Base-by-base conservation (phyloP, 345 rosid genomes). In the Brassica carinata region DNA sequence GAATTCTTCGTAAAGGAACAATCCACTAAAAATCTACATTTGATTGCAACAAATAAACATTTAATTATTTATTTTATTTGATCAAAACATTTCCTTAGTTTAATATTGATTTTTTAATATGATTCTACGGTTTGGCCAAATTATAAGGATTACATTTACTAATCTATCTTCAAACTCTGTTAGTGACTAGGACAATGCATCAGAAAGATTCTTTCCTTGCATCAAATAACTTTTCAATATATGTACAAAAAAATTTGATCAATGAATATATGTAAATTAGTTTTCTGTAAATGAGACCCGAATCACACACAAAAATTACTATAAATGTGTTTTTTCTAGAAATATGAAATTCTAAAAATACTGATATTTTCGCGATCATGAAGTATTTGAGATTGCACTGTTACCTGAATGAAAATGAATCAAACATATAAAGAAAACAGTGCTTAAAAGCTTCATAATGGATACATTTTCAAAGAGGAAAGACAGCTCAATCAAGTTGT, bases 401-500 rank as follows among this genome's bases (percentile, higher is more conserved):
- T 38, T 36, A 72, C 34, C 7, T 11, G 55, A 36, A 59, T 59
- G 57, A 14, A 34, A 58, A 3, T 58, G 13, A 13, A 59, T 36
- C 7, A 34, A 36, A 72, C 40, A 17, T 34, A 0, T 58, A 48
- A 14, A 45, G 53, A 72, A 36, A 15, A 57, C 18, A 33, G 65
- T 57, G 57, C 2, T 31, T 6, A 13, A 19, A 76, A 57, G 73
- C 34, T 62, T 69, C n/a, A 19, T 61, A 43, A 13, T 64, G 26
- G 19, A 71, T 23, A 14, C 4, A 71, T 8, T 64, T 64, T 51
- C 11, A 63, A 71, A 55, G 59, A 65, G 23, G 31, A 59, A 67
- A 58, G 55, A 73, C 82, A 79, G 73, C 77, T 67, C 74, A 66
- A 79, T 67, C 64, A 79, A 67, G 82, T 79, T 79, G 82, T 73